Base-by-base conservation (phyloP, 2,329 filamentous ascomycete genomes). In the Whalleya microplaca region DNA sequence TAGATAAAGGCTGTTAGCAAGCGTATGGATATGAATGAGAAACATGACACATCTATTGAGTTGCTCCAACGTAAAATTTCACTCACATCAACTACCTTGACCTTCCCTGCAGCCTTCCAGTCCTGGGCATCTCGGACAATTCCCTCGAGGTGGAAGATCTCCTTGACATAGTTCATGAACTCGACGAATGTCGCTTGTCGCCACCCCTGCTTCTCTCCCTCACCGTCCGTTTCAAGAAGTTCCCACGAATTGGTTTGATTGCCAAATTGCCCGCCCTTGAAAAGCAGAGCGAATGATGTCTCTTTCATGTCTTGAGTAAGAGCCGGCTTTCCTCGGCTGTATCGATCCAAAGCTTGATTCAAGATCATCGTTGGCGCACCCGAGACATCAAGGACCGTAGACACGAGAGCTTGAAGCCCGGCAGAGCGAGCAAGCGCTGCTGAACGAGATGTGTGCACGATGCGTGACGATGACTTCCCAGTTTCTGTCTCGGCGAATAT, bases 71-170 rank as follows among this genome's bases (percentile, higher is more conserved):
- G 3, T n/a, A n/a, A 41, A 10, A 41, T 47, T 10, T 6, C 41
- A 69, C 75, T 73, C 55, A 77, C 74, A 67, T 78, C 76, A n/a
- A 77, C 71, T 7, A 78, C 70, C 3, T 65, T 74, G 18, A 66
- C 64, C 32, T 73, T 66, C 7, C 74, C 75, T 2, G 66, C 70
- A 0, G 67, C 53, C 18, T 70, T 67, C 75, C 75, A 77, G 58
- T 75, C 73, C 42, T 71, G 69, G 1, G 71, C 66, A 2, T 64
- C 61, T n/a, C 67, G 56, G 2, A 77, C 67, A 18, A 73, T 55
- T 2, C 65, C 65, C 55, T 76, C 72, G 1, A 75, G 64, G 4
- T 66, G 68, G 64, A 76, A 76, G 32, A 76, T 74, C 27, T 75
- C 73, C 54, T 74, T 75, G 53, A 76, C 50, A 48, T 75, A 75